These are phyloP conservation scores for Lentinus brumalis DNA, from an alignment of 768 basidiomycete species.

Conservation along the genomic window DNA sequence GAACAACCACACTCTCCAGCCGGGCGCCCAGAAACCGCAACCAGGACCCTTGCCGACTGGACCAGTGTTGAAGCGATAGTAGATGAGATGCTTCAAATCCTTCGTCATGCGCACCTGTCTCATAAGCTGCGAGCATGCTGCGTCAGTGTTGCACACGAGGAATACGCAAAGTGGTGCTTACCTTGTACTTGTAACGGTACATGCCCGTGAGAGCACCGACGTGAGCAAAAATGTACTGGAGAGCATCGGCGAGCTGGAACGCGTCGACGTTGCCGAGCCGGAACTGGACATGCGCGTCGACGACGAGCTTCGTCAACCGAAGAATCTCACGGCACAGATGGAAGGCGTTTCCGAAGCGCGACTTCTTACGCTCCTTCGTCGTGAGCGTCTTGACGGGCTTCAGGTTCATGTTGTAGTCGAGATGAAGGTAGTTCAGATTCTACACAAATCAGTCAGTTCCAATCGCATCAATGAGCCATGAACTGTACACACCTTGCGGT, in stretches of 20 bases:
- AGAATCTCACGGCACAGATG: slow-evolving; percentile 97
- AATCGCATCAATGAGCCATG: no score
- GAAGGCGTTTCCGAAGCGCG: slow-evolving; percentile 99
- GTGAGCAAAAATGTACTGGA: slow-evolving; percentile 97
- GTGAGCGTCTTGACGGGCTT: slow-evolving; percentile 98
- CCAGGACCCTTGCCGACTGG: slow-evolving; percentile 99
- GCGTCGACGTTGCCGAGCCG: slow-evolving; percentile 98
- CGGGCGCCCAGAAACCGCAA: slow-evolving; percentile 99
- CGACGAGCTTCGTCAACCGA: slow-evolving; percentile 96
- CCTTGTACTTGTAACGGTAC: slow-evolving; percentile 99
- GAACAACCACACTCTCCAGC: slow-evolving; percentile 99
- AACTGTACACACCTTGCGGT: slow-evolving; percentile 95
- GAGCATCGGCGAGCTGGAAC: slow-evolving; percentile 97
- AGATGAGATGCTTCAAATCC: slow-evolving; percentile 97
- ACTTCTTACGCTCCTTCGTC: slow-evolving; percentile 99
- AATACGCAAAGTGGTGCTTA: slow-evolving; percentile 30
- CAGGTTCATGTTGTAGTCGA: slow-evolving; percentile 98
- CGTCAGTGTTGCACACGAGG: no score
- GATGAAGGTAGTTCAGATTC: slow-evolving; percentile 92
- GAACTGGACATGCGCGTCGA: slow-evolving; percentile 98
- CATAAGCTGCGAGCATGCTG: slow-evolving; percentile 68
- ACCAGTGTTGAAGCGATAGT: slow-evolving; percentile 99
- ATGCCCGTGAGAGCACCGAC: slow-evolving; percentile 98
- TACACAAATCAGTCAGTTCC: no score
- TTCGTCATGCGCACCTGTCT: slow-evolving; percentile 99